These are phyloP conservation scores for Aspergillus quadrilineatus DNA, from an alignment of 2,329 filamentous ascomycete genomes.

Conservation along the genomic window DNA sequence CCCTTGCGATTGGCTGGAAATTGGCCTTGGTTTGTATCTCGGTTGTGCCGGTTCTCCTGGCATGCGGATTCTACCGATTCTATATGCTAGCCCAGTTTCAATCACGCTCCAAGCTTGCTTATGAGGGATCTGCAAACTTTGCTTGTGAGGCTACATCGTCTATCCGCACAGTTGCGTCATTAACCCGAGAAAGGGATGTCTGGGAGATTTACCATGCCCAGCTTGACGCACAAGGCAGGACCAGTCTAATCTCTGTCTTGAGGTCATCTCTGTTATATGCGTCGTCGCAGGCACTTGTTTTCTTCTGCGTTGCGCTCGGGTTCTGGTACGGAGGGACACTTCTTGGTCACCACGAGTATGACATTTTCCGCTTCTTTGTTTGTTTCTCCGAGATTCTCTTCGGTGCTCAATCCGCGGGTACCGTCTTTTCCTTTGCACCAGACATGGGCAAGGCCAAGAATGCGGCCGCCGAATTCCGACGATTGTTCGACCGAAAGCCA, in stretches of 20 bases:
- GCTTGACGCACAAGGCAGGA: slow-evolving; percentile 65
- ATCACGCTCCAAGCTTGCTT: slow-evolving; percentile 73
- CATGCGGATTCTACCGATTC: slow-evolving; percentile 84
- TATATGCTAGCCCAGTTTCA: slow-evolving; percentile 79
- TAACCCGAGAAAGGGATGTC: slow-evolving; percentile 84
- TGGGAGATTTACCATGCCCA: slow-evolving; percentile 67
- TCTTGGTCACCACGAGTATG: slow-evolving; percentile 69
- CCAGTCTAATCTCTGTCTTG: slow-evolving; percentile 70
- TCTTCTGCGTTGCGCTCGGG: slow-evolving; percentile 78
- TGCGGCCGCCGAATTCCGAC: slow-evolving; percentile 76
- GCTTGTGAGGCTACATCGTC: slow-evolving; percentile 92
- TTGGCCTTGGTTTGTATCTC: slow-evolving; percentile 78
- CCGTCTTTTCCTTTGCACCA: slow-evolving; percentile 83
- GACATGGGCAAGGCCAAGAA: slow-evolving; percentile 93
- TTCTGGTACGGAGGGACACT: slow-evolving; percentile 90
- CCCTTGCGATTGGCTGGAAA: slow-evolving; percentile 82
- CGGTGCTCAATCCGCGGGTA: slow-evolving; percentile 86
- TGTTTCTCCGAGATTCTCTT: slow-evolving; percentile 88
- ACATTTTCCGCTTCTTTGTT: slow-evolving; percentile 85
- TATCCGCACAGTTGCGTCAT: slow-evolving; percentile 87
- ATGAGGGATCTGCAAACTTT: slow-evolving; percentile 77
- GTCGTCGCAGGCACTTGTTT: slow-evolving; percentile 77
- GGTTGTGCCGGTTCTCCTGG: slow-evolving; percentile 73
- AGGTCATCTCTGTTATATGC: slow-evolving; percentile 80
- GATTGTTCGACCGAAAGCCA: slow-evolving; percentile 78